phyloP scores from a whole-genome alignment of 768 basidiomycete genomes.

The Saitozyma sp. region DNA sequence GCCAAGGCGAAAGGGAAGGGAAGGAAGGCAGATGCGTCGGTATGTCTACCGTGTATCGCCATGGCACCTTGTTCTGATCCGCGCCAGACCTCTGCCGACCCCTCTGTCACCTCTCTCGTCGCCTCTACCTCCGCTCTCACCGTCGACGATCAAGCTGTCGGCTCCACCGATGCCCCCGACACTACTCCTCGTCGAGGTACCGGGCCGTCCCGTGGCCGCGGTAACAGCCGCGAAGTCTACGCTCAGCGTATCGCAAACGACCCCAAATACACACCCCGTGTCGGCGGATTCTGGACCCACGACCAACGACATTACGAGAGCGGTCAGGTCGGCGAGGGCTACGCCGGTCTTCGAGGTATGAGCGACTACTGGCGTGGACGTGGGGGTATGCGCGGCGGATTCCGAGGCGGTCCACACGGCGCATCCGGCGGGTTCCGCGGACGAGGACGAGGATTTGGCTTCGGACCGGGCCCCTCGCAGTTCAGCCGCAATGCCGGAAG shows the following conservation, averaged over 20 bases:
- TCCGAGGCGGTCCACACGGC: neutral
- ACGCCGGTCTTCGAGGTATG: constrained; percentile 41
- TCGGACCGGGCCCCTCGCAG: neutral
- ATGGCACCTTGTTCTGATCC: neutral
- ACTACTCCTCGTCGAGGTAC: constrained; percentile 1
- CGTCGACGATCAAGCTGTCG: constrained; percentile 8
- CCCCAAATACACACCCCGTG: constrained; percentile 83
- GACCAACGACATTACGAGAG: constrained; percentile 70
- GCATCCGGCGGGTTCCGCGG: constrained; percentile 8
- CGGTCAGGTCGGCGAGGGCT: constrained; percentile 38
- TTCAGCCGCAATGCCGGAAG: neutral
- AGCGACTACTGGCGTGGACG: constrained; percentile 63
- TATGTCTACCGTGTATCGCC: no score
- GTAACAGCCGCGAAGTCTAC: constrained; percentile 77
- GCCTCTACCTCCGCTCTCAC: constrained; percentile 22
- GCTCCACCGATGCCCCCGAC: neutral
- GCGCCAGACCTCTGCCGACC: neutral
- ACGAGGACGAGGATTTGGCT: constrained; percentile 29
- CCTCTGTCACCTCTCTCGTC: constrained; percentile 5
- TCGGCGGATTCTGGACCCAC: constrained; percentile 92
- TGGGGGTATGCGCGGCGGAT: constrained; percentile 56
- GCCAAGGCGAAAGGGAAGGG: constrained; percentile 5
- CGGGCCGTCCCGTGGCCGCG: constrained; percentile 31
- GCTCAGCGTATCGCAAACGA: constrained; percentile 77
- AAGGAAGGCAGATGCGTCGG: neutral